Conservation (phyloP, 108 stramenopile species). For the Fragilariopsis cylindrus region DNA sequence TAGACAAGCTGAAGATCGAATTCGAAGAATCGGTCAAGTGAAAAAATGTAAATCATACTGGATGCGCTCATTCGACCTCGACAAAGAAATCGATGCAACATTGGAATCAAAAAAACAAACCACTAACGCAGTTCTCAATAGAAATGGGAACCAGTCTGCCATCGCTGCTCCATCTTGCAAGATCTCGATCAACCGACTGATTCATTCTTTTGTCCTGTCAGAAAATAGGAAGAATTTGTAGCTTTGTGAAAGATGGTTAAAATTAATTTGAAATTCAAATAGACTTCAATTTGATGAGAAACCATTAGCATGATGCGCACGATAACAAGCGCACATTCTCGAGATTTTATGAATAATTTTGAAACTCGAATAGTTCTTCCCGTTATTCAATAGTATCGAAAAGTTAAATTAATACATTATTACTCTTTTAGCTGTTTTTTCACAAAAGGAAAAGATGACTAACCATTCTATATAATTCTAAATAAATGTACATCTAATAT, state of each 20-base stretch:
- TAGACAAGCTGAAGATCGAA: constrained; percentile 73
- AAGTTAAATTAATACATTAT: too few species aligned
- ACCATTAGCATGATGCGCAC: too few species aligned
- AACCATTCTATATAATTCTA: too few species aligned
- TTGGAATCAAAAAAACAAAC: constrained; percentile 66
- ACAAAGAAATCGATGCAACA: constrained; percentile 72
- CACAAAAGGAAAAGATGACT: too few species aligned
- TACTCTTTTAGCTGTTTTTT: too few species aligned
- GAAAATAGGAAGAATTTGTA: constrained; percentile 4
- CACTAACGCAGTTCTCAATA: constrained; percentile 51
- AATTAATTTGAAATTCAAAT: too few species aligned
- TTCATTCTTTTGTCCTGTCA: not conserved
- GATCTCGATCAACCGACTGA: constrained; percentile 9
- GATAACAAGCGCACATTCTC: too few species aligned
- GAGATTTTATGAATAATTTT: too few species aligned
- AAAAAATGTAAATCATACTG: constrained; percentile 63
- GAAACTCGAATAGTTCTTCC: too few species aligned
- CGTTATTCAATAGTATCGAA: too few species aligned
- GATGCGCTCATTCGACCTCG: constrained; percentile 69
- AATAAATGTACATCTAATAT: too few species aligned
- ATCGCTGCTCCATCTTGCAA: not conserved
- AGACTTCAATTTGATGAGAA: too few species aligned
- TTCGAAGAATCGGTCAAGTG: constrained; percentile 83
- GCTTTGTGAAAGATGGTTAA: not conserved
- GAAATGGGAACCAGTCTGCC: not conserved